Conservation (phyloP, 1,139 yeast genomes). For the Chernovozyma aurita region DNA sequence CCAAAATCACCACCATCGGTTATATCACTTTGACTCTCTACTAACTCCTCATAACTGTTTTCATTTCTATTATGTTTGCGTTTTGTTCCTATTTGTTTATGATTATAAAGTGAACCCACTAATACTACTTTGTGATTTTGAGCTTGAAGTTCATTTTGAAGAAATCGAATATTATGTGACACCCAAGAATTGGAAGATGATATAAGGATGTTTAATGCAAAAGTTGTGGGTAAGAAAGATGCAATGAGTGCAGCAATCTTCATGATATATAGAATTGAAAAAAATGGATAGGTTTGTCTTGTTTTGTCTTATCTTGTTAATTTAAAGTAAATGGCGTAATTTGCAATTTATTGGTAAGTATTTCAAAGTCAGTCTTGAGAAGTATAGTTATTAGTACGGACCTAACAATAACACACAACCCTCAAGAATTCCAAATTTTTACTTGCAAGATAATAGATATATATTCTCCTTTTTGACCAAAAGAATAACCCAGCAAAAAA, state of each 20-base stretch:
- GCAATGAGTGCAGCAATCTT: too few relatives aligned
- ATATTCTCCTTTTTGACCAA: too few relatives aligned
- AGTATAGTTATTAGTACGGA: too few relatives aligned
- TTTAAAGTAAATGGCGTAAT: too few relatives aligned
- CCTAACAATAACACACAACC: too few relatives aligned
- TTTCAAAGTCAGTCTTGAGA: too few relatives aligned
- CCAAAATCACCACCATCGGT: slow-evolving; percentile 33
- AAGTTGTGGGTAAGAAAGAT: slow-evolving; percentile 1
- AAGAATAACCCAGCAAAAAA: too few relatives aligned
- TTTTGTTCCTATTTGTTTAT: neutral
- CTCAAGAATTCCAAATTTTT: too few relatives aligned
- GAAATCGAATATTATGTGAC: slow-evolving; percentile 27
- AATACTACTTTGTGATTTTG: slow-evolving; percentile 29
- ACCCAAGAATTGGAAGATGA: slow-evolving; percentile 42
- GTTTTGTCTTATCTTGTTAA: too few relatives aligned
- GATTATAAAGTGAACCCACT: slow-evolving; percentile 30
- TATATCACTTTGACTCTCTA: neutral
- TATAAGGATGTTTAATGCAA: slow-evolving; percentile 26
- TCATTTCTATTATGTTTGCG: neutral
- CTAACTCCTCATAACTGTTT: neutral
- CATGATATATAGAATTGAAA: too few relatives aligned
- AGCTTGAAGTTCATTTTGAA: slow-evolving; percentile 22
- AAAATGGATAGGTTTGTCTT: too few relatives aligned
- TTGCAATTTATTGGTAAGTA: neutral
- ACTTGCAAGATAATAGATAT: too few relatives aligned